Evolutionary conservation across 495 filamentous ascomycete genomes (phyloP), one percentile per base, ranked within the genome.

Genomic region (Elasticomyces elasticus): DNA sequence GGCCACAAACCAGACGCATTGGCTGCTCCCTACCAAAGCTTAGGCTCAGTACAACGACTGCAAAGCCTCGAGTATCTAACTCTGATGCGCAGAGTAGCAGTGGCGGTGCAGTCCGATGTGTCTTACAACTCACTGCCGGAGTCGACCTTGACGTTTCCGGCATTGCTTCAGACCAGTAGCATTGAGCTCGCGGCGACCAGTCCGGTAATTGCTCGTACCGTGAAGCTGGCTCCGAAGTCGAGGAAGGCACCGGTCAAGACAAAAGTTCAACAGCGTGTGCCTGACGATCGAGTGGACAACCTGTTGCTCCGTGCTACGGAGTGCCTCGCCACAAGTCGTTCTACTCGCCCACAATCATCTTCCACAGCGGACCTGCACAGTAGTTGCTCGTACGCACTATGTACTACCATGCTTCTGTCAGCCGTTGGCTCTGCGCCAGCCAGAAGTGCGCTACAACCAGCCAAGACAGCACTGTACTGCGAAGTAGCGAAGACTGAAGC

Each of bases 111-210:
- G 13, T 72, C 76, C 2, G 88, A 97, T 70, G 83, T 89, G 10
- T 83, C 90, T 1, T 94, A 89, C 66, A 92, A 86, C 35, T 81
- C 90, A 17, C 74, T 98, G 23, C 85, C 88, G 7, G 92, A 98
- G 55, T 97, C 92, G 5, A 94, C 88, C 4, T 84, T 92, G 28
- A 89, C 85, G 0, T 78, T 89, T 55, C 88, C 89, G 9, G 81
- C 86, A 10, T 5, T 54, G 19, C 12, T 31, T 20, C n/a, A n/a
- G n/a, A n/a, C n/a, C n/a, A n/a, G n/a, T n/a, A n/a, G n/a, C n/a
- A n/a, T n/a, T n/a, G n/a, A n/a, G n/a, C n/a, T n/a, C n/a, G n/a
- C n/a, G n/a, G n/a, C n/a, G n/a, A n/a, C n/a, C n/a, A n/a, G n/a
- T n/a, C n/a, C n/a, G n/a, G n/a, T n/a, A n/a, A n/a, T n/a, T n/a